Percentiles rank a stretch among this genome's conserved stretches.
Evolutionary conservation across 208 protist species (phyloP).

Genomic region (Trypanosoma theileri): DNA sequence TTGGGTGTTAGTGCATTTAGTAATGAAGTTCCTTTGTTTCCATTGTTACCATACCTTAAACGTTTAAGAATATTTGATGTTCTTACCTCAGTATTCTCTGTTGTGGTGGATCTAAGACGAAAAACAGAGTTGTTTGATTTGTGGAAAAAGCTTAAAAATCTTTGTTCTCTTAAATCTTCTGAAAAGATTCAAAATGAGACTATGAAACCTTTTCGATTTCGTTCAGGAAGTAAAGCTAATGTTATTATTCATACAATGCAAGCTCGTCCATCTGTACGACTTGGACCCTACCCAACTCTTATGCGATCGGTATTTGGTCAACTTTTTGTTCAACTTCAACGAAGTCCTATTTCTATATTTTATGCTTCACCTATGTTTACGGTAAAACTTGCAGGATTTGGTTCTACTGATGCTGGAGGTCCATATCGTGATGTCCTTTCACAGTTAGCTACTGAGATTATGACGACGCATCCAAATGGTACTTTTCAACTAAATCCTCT

Average conservation of each 20-base stretch:
- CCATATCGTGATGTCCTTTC: conserved; percentile 91
- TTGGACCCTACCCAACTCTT: conserved; percentile 66
- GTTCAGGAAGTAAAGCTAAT: conserved; percentile 55
- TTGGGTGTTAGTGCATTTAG: conserved; percentile 56
- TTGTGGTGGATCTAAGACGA: conserved; percentile 73
- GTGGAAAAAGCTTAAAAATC: conserved; percentile 74
- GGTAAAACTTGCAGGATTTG: conserved; percentile 88
- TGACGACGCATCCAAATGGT: conserved; percentile 78
- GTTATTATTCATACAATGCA: conserved; percentile 90
- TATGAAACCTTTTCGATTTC: conserved; percentile 80
- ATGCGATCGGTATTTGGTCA: conserved; percentile 87
- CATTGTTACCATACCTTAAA: conserved; percentile 66
- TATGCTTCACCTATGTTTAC: conserved; percentile 86
- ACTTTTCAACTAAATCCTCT: conserved; percentile 88
- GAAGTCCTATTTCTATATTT: conserved; percentile 64
- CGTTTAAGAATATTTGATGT: conserved; percentile 74
- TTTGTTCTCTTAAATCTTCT: conserved; percentile 70
- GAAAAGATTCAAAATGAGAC: conserved; percentile 76
- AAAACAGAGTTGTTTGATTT: conserved; percentile 80
- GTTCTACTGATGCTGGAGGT: conserved; percentile 87
- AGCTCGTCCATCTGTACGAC: conserved; percentile 52
- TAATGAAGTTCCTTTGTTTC: conserved; percentile 48
- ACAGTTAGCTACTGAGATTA: conserved; percentile 86
- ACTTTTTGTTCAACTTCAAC: conserved; percentile 83
- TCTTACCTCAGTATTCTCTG: conserved; percentile 66